Evolutionary conservation across 176 grass and related monocot genomes (phyloP).

Genomic region (Olyra latifolia): DNA sequence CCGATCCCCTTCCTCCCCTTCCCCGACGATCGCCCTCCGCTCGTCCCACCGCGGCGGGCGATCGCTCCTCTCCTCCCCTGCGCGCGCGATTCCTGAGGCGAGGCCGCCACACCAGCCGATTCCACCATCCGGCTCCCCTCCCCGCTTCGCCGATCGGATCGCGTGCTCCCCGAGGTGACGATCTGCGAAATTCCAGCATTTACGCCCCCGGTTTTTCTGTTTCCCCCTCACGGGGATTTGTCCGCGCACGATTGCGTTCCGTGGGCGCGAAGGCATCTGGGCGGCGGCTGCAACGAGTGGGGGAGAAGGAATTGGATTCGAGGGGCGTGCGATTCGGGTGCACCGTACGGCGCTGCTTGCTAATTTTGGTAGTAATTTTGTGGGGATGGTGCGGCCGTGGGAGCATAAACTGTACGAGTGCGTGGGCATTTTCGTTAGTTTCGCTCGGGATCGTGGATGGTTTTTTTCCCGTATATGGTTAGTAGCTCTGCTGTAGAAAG

Average conservation of each 20-base stretch:
- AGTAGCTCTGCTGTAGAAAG: slow-evolving; percentile 17
- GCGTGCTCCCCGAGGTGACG: slow-evolving; percentile 50
- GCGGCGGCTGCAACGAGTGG: neutral
- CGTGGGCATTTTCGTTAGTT: slow-evolving; percentile 1
- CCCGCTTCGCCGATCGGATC: slow-evolving; percentile 50
- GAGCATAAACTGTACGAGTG: neutral
- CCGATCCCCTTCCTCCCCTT: slow-evolving; percentile 43
- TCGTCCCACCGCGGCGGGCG: slow-evolving; percentile 55
- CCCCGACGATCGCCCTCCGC: slow-evolving; percentile 58
- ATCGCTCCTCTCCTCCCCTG: slow-evolving; percentile 38
- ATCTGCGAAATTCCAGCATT: slow-evolving; percentile 29
- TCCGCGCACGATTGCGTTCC: slow-evolving; percentile 21
- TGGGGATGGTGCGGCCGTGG: neutral
- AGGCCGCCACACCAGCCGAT: slow-evolving; percentile 2
- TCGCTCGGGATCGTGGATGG: neutral
- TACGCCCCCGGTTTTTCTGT: neutral
- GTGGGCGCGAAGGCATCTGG: slow-evolving; percentile 24
- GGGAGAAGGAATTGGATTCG: slow-evolving; percentile 41
- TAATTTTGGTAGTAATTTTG: slow-evolving; percentile 28
- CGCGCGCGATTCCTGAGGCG: slow-evolving; percentile 42
- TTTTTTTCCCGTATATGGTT: neutral
- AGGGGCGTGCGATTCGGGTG: slow-evolving; percentile 36
- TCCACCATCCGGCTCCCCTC: slow-evolving; percentile 2
- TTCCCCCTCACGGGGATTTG: neutral
- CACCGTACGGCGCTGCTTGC: neutral